Evolutionary conservation across 2,329 filamentous ascomycete species (phyloP), one percentile per base, ranked within the genome.

Genomic region (Ceratocystis variospora): DNA sequence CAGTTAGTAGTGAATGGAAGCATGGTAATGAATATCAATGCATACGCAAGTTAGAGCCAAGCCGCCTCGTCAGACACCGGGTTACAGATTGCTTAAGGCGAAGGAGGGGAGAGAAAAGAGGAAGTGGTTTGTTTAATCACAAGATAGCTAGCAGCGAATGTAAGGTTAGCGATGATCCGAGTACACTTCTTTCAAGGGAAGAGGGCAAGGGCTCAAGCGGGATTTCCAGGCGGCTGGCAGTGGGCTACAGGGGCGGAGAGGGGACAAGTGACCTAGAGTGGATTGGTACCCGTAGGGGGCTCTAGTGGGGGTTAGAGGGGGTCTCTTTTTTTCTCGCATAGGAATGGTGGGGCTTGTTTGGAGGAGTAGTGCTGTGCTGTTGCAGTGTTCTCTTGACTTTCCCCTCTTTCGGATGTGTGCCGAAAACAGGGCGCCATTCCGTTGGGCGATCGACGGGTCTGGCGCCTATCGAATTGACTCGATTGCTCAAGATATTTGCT

Each of bases 321-420:
- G 10, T 4, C 4, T 4, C 12, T 15, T 15, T 41, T 28, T 15
- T 41, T 41, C 10, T 41, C 12, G 12, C 4, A 41, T 1, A 41
- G 37, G 37, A 15, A 41, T 41, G 37, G 37, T 41, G 37, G 37
- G 37, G 37, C 48, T 53, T 19, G 6, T 53, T 53, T 53, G 22
- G n/a, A 53, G 48, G 17, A 22, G n/a, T 37, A 15, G 37, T 15
- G 17, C 7, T 50, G 37, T 15, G 17, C 7, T 50, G n/a, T 22
- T 50, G 7, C 19, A n/a, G 5, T 48, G 17, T 22, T 48, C 46
- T 48, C 46, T 22, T 19, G 17, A 7, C 46, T 10, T 22, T 22
- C 48, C 48, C 48, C 48, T 19, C 53, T n/a, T 57, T 57, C 53
- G 53, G 53, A 57, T 57, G 12, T 57, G 53, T 57, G 28, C 53